These are phyloP conservation scores for Diutina sp. DNA, from an alignment of 1,139 yeast species.

Conservation along the genomic window DNA sequence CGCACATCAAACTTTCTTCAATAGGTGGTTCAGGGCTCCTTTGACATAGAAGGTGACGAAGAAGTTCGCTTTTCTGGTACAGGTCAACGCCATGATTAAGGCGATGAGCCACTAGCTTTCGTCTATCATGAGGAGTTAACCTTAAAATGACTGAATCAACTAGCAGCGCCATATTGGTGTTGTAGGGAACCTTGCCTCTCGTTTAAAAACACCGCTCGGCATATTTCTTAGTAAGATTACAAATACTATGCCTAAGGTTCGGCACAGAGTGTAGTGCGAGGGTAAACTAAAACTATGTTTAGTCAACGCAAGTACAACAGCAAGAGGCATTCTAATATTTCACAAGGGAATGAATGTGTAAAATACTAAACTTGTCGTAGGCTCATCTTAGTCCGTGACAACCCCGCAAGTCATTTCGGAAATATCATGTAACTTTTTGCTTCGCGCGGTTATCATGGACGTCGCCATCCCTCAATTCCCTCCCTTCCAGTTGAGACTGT, in stretches of 20 bases:
- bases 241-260: background rate
- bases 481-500: slow-evolving; percentile 59
- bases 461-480: slow-evolving; percentile 62
- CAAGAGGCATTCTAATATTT: background rate
- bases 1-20: background rate
- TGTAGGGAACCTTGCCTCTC: background rate
- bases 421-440: background rate
- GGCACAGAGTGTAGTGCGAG: background rate
- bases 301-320: background rate
- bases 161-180: background rate
- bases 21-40: background rate
- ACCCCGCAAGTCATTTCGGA: too few relatives aligned
- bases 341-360: too few relatives aligned
- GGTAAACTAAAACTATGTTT: background rate
- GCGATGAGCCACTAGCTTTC: background rate
- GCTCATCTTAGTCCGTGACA: too few relatives aligned
- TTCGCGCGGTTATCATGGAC: slow-evolving; percentile 3
- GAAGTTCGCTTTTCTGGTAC: background rate
- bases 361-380: too few relatives aligned
- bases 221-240: background rate
- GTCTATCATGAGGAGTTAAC: background rate
- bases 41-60: background rate
- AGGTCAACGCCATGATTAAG: background rate
- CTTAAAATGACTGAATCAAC: background rate
- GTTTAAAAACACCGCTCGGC: background rate